Evolutionary conservation across 345 rosid species (phyloP), one percentile per base, ranked within the genome.

Genomic region (Mallotus nudiflorus): DNA sequence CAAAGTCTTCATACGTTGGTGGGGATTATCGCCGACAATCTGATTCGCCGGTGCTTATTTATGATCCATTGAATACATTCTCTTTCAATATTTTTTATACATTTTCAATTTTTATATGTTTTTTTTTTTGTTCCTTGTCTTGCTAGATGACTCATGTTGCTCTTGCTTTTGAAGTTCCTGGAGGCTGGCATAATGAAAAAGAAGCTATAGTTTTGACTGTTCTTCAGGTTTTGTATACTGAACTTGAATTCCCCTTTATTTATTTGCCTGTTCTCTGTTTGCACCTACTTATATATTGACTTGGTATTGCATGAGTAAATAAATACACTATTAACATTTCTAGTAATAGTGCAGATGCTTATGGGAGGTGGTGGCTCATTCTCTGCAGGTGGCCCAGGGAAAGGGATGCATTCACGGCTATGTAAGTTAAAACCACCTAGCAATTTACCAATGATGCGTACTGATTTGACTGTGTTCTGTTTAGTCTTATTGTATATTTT

Each of bases 341-440:
- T 66, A 35, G 45, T 69, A 2, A 0, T 56, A 24, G 6, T 81
- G 58, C 80, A 95, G 99, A 90, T 92, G 85, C 91, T 95, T 50
- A 71, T 95, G 93, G 97, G 99, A 72, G 99, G 99, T 67, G 97
- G 98, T 73, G 98, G 98, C 76, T 90, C 98, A 28, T 95, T 92
- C 80, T 95, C 99, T 25, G 94, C 94, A 0, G 99, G 98, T 18
- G 99, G 99, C 51, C 99, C 99, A 24, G 98, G 99, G 20, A 95
- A 95, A 64, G 99, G 97, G 76, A 95, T 95, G 99, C 85, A 92
- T 74, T 90, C 99, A 28, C 79, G 97, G 78, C 83, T 95, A 40
- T 90, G 99, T 95, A 88, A 84, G 97, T 81, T 66, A 6, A 42
- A 24, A 15, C 20, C 24, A 14, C 16, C 11, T 13, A 31, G 1